Evolutionary conservation across 225 moss, liverwort and hornwort genomes (phyloP), one percentile per base, ranked within the genome.

Genomic region (Pseudoscleropodium purum): DNA sequence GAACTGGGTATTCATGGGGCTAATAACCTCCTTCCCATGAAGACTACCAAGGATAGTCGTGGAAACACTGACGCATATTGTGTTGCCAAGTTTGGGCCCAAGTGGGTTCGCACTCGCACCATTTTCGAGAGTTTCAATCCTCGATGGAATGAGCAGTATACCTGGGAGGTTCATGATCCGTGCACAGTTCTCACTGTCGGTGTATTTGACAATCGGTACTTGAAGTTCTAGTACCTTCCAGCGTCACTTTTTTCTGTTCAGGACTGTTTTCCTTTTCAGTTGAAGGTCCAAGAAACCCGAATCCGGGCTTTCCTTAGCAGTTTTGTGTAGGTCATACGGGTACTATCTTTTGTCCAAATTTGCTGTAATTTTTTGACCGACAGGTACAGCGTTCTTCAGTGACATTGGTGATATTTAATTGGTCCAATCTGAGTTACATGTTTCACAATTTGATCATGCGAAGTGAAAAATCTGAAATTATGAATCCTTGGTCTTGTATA

Each of bases 141-240:
- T 51, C 95, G 96, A 41, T 98, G 98, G 98, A 98, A 98, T 88
- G 98, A 98, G 91, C 98, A 98, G 88, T 98, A 97, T 59, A 98
- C 97, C 26, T 98, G 98, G 98, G 98, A 98, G 86, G 94, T 97
- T 70, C 93, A 97, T 39, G 98, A 98, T 84, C 97, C 97, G 6
- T 98, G 98, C 88, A 98, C 98, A 2, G 98, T 98, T n/a, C 90
- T 98, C 25, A 98, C 98, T 18, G 97, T 98, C 11, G 96, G 97
- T 62, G 98, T 98, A 10, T 98, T 95, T 31, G 98, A 98, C 63
- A 98, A 98, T 74, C 92, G 97, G 98, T 97, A 94, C 68, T 52
- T 68, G 64, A 54, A 43, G 27, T 52, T 51, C 87, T 78, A 18
- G 39, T 43, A 65, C 73, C 61, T 57, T 43, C 23, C 69, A n/a